These are phyloP conservation scores for Oryza glumipatula DNA, from an alignment of 176 grass and related monocot species.

Conservation along the genomic window DNA sequence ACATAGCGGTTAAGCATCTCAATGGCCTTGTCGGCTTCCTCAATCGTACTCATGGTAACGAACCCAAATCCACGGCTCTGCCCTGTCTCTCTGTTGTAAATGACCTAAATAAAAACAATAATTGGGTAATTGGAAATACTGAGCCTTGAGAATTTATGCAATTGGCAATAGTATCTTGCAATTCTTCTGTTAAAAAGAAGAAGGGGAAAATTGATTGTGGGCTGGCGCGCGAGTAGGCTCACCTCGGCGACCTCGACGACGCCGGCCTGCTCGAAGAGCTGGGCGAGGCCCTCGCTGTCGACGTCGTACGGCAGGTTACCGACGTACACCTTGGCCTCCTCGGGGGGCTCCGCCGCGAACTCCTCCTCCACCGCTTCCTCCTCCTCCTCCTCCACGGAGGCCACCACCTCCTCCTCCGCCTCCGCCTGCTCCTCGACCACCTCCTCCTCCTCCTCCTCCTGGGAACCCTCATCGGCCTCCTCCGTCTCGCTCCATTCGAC, in stretches of 20 bases:
- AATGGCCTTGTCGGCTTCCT: conserved; percentile 87
- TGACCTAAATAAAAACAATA: conserved; percentile 35
- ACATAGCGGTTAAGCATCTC: conserved; percentile 76
- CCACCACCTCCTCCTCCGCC: conserved; percentile 14
- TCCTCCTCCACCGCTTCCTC: conserved; percentile 5
- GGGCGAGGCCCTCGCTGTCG: conserved; percentile 67
- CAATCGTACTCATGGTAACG: conserved; percentile 75
- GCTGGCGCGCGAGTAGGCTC: conserved; percentile 5
- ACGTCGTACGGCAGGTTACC: conserved; percentile 71
- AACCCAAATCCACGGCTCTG: conserved; percentile 87
- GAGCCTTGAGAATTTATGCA: not conserved
- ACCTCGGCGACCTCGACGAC: conserved; percentile 90
- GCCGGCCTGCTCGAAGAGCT: conserved; percentile 83
- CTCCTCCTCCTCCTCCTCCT: conserved; percentile 33
- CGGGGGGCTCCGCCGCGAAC: conserved; percentile 37
- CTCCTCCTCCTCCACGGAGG: conserved; percentile 6
- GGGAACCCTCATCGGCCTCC: conserved; percentile 7
- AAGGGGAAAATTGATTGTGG: not conserved
- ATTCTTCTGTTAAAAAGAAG: not conserved
- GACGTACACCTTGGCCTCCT: conserved; percentile 75
- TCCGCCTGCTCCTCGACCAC: conserved; percentile 38
- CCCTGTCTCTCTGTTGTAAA: conserved; percentile 71
- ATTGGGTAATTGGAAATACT: not conserved
- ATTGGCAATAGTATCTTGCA: not conserved
- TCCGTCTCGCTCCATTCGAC: conserved; percentile 44